Evolutionary conservation across 352 stramenopile species (phyloP).

Genomic region (Globisporangium mamillatum): DNA sequence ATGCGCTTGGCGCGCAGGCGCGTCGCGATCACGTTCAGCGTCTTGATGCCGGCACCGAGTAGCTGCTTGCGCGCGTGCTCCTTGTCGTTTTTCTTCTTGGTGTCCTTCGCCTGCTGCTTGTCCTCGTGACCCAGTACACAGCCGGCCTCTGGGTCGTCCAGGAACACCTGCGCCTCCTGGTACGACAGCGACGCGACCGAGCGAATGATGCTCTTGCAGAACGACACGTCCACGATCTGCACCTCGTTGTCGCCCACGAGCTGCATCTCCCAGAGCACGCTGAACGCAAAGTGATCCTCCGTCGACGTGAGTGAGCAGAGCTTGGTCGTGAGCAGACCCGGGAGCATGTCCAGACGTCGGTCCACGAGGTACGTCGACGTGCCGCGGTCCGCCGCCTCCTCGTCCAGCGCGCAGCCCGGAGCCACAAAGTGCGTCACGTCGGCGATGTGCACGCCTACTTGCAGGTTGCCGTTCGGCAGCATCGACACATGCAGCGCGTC

Average conservation of each 20-base stretch:
- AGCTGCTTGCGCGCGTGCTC: slow-evolving; percentile 44
- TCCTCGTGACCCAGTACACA: slow-evolving; percentile 33
- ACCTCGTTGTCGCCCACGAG: slow-evolving; percentile 63
- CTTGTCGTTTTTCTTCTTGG: slow-evolving; percentile 36
- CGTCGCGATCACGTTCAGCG: slow-evolving; percentile 88
- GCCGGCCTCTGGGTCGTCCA: slow-evolving; percentile 86
- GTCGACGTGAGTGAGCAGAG: slow-evolving; percentile 93
- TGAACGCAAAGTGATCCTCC: slow-evolving; percentile 85
- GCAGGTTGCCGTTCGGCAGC: slow-evolving; percentile 90
- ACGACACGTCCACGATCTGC: slow-evolving; percentile 94
- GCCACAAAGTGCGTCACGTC: slow-evolving; percentile 99
- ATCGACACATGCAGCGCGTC: slow-evolving; percentile 95
- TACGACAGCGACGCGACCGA: slow-evolving; percentile 96
- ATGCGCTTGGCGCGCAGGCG: slow-evolving; percentile 93
- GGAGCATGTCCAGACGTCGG: slow-evolving; percentile 98
- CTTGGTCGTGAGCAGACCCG: slow-evolving; percentile 95
- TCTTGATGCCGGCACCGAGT: slow-evolving; percentile 85
- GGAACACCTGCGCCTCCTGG: slow-evolving; percentile 94
- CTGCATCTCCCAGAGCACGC: slow-evolving; percentile 73
- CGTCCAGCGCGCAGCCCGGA: slow-evolving; percentile 91
- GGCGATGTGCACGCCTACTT: slow-evolving; percentile 98
- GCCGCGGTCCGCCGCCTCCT: slow-evolving; percentile 88
- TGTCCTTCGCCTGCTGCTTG: slow-evolving; percentile 5
- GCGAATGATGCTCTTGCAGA: slow-evolving; percentile 98
- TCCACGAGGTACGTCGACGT: slow-evolving; percentile 99